Percentiles rank a stretch among this genome's conserved stretches.
phyloP scores from a whole-genome alignment of 2,329 filamentous ascomycete species.

The Piedraia hortae region DNA sequence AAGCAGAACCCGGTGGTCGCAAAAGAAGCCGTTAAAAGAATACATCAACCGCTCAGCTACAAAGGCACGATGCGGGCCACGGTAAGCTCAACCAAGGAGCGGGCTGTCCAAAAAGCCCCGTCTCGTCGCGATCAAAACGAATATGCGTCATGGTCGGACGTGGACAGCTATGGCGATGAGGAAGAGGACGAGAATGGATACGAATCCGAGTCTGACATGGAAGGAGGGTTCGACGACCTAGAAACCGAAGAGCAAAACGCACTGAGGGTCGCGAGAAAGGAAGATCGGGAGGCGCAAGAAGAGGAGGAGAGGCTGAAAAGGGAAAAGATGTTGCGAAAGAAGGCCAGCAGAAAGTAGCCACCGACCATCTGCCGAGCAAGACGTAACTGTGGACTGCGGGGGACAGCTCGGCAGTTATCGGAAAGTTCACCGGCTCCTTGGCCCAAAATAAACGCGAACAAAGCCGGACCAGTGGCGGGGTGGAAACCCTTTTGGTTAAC shows the following conservation, averaged over 20 bases:
- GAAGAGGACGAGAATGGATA: slow-evolving; percentile 41
- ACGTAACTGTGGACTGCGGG: too few relatives aligned
- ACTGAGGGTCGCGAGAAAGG: slow-evolving; percentile 32
- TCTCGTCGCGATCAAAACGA: slow-evolving; percentile 12
- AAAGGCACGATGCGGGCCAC: slow-evolving; percentile 14
- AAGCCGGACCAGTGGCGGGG: too few relatives aligned
- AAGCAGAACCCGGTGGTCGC: too few relatives aligned
- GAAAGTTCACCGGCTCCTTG: too few relatives aligned
- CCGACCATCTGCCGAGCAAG: too few relatives aligned
- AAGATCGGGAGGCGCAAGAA: slow-evolving; percentile 36
- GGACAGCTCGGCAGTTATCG: too few relatives aligned
- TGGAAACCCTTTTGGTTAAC: too few relatives aligned
- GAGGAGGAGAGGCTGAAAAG: slow-evolving; percentile 33
- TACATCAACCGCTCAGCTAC: slow-evolving; percentile 13
- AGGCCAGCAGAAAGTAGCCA: too few relatives aligned
- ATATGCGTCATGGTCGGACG: slow-evolving; percentile 15
- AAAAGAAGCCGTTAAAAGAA: slow-evolving; percentile 16
- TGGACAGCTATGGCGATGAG: slow-evolving; percentile 23
- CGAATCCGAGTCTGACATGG: slow-evolving; percentile 48
- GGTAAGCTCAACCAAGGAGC: slow-evolving; percentile 15
- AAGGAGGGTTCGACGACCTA: slow-evolving; percentile 43
- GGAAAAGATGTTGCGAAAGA: slow-evolving; percentile 30
- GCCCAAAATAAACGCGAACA: too few relatives aligned
- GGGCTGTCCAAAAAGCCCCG: slow-evolving; percentile 10
- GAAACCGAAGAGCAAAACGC: slow-evolving; percentile 41